Evolutionary conservation across 2,329 filamentous ascomycete genomes (phyloP), one percentile per base, ranked within the genome.

Genomic region (Colletotrichum caudatum): DNA sequence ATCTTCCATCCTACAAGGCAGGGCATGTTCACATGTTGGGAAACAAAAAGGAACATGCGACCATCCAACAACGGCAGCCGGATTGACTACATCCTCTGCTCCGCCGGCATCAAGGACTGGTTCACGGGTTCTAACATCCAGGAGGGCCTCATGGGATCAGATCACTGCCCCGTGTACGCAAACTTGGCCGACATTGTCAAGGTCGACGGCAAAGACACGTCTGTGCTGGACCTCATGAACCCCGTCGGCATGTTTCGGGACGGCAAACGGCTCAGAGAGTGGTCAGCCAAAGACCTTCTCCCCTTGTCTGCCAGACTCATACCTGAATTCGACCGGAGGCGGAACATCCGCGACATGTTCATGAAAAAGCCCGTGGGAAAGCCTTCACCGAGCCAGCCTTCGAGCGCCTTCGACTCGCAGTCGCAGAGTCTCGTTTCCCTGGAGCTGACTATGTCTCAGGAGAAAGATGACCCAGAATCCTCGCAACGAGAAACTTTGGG

Each of bases 11-110:
- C 93, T 0, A 82, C 84, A n/a, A 88, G 96, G 50, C 85, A 86
- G 73, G 94, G 94, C 72, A 98, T 99, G 96, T 98, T 94, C 80
- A 98, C 96, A 0, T 97, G 95, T 80, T 98, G 95, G 95, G 94
- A 98, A 74, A 95, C 94, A 62, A 95, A 93, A 79, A 93, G 94
- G 78, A 98, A 98, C 80, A 93, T 94, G n/a, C 88, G 96, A n/a
- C 95, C 95, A 3, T 94, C 93, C 3, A 98, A 98, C 79, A 97
- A 92, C 80, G 96, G 96, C 7, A 92, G 93, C 66, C 90, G 96
- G 46, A 98, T 98, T 76, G 96, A 99, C 81, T 98, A 97, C 81
- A 88, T 99, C 23, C 86, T 98, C 4, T 97, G 94, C 79, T 96
- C 91, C 74, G 85, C 91, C 51, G 88, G 89, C 46, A 93, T 97